Conservation (phyloP, 2,329 filamentous ascomycete genomes). For the Nigrospora sphaerica region DNA sequence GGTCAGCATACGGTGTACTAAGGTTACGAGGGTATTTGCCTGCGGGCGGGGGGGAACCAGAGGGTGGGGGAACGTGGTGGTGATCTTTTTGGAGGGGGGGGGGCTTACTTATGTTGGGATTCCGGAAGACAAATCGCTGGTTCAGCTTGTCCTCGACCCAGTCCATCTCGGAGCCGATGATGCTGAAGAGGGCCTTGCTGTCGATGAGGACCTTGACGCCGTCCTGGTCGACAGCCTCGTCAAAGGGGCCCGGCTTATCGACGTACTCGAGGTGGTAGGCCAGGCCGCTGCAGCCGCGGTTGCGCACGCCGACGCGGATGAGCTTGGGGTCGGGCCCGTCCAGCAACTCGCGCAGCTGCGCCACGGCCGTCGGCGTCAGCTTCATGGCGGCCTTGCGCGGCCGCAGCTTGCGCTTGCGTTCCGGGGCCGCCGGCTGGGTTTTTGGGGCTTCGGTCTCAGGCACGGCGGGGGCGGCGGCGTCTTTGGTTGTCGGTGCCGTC, state of each 20-base stretch:
- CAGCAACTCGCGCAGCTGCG: conserved; percentile 69
- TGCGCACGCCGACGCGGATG: conserved; percentile 90
- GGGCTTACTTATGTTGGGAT: conserved; percentile 91
- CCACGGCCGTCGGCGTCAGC: conserved; percentile 71
- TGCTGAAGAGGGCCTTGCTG: conserved; percentile 94
- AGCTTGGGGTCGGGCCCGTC: conserved; percentile 84
- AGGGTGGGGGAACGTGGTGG: conserved; percentile 17
- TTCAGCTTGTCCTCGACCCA: conserved; percentile 96
- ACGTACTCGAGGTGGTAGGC: conserved; percentile 94
- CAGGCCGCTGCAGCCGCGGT: conserved; percentile 87
- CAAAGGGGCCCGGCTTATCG: conserved; percentile 79
- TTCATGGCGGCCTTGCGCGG: conserved; percentile 88
- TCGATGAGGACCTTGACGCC: conserved; percentile 94
- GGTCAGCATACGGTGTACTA: conserved; percentile 18
- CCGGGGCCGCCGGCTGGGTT: conserved; percentile 44
- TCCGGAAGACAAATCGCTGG: conserved; percentile 86
- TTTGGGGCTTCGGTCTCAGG: conserved; percentile 63
- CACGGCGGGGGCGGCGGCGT: conserved; percentile 38
- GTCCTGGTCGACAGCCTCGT: conserved; percentile 91
- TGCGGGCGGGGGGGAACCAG: not conserved
- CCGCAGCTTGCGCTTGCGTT: conserved; percentile 61
- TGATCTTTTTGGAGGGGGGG: no score
- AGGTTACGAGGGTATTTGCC: not conserved
- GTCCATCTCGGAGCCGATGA: conserved; percentile 98
- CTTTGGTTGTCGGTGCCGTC: conserved; percentile 31